These are phyloP conservation scores for Middelhovenomyces tepae DNA, from an alignment of 805 yeast species.

Conservation along the genomic window DNA sequence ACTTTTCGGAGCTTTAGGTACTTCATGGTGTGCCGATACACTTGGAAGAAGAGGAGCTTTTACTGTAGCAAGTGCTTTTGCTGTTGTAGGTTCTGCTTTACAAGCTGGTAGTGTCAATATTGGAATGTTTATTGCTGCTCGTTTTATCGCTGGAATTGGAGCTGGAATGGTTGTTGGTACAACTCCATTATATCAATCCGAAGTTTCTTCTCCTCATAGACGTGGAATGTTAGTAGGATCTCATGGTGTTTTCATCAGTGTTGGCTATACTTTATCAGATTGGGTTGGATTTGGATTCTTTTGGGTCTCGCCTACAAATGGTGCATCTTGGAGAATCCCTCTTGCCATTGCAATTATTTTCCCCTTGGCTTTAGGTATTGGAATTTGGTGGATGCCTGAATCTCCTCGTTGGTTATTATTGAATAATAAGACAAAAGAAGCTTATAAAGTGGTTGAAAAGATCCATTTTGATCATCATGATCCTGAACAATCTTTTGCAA, in stretches of 20 bases:
- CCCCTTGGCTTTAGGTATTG: conserved; percentile 42
- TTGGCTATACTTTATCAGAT: conserved; percentile 58
- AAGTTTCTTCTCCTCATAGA: conserved; percentile 47
- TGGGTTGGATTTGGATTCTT: conserved; percentile 56
- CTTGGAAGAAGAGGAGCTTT: conserved; percentile 50
- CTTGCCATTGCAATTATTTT: conserved; percentile 51
- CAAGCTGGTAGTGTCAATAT: conserved; percentile 43
- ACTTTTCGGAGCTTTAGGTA: conserved; percentile 51
- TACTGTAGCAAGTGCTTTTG: conserved; percentile 48
- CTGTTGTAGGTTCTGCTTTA: conserved; percentile 51
- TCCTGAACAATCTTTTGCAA: too few relatives aligned
- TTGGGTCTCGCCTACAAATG: conserved; percentile 49
- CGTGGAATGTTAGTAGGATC: too few relatives aligned
- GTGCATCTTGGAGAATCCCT: conserved; percentile 60
- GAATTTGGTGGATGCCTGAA: conserved; percentile 49
- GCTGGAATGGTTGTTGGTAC: conserved; percentile 61
- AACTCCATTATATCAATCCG: conserved; percentile 55
- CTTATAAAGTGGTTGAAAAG: conserved; percentile 47
- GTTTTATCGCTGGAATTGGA: conserved; percentile 54
- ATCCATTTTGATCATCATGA: conserved; percentile 37
- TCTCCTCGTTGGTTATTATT: conserved; percentile 53
- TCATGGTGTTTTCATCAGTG: too few relatives aligned
- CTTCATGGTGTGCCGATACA: conserved; percentile 48
- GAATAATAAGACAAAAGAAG: conserved; percentile 43
- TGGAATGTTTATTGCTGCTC: conserved; percentile 48